Evolutionary conservation across 495 filamentous ascomycete species (phyloP), one percentile per base, ranked within the genome.

Genomic region (Geopyxis carbonaria): DNA sequence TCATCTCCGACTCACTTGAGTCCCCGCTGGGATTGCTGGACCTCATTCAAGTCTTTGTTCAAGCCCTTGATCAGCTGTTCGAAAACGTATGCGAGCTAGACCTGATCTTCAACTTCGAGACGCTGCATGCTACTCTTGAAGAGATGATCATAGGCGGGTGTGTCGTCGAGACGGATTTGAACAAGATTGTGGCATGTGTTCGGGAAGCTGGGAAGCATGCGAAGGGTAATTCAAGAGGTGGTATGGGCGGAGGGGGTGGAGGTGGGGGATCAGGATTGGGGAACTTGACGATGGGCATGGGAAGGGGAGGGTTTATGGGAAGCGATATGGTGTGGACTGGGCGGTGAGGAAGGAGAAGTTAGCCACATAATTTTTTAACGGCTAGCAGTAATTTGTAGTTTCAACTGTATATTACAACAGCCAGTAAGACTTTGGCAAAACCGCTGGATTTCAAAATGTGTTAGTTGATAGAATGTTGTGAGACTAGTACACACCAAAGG

Each of bases 71-170:
- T 58, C 71, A 82, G 40, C 67, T 97, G 38, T 95, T 95, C 56
- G 87, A 94, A 64, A 93, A 95, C 51, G 89, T 97, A 18, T 97
- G 89, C 65, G 89, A 97, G 61, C 64, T 97, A 34, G 89, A 97
- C 57, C 68, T 97, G 39, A 97, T 95, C 59, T 97, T 95, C 64
- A 93, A 93, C 48, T 97, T 93, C 57, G 89, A 97, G 69, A 86
- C 83, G 21, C 70, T 95, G 57, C 89, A 97, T 63, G 80, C 89
- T 4, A 72, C 78, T 18, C 64, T 97, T 16, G 72, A 73, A 47
- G 89, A 97, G 70, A 91, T 97, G 81, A 76, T 97, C 38, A 79
- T 94, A 3, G 89, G 91, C 9, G 89, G 89, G 2, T 84, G 94
- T 28, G 91, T 95, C 21, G 75, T 95, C 19, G 89, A 97, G 63